Evolutionary conservation across 352 stramenopile species (phyloP).

Genomic region (Phytophthora parvispora): DNA sequence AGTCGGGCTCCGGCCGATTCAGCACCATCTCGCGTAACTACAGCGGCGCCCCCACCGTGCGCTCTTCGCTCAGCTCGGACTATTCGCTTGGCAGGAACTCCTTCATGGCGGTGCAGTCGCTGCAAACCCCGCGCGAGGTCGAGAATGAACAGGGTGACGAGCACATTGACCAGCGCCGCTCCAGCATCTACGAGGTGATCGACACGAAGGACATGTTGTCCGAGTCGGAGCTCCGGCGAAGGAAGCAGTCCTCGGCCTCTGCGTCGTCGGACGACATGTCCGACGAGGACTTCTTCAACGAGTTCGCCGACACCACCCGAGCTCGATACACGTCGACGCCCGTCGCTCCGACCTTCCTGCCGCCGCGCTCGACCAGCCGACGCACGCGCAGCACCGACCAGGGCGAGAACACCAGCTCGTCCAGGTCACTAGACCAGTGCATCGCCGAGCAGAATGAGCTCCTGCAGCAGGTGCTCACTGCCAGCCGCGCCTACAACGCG

Average conservation of each 20-base stretch:
- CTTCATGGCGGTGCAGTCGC: conserved; percentile 37
- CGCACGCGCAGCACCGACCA: conserved; percentile 41
- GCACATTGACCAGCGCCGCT: conserved; percentile 32
- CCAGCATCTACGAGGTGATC: conserved; percentile 51
- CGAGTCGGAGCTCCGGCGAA: conserved; percentile 34
- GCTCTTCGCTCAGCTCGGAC: conserved; percentile 43
- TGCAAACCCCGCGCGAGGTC: conserved; percentile 24
- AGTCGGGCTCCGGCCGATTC: conserved; percentile 45
- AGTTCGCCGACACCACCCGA: conserved; percentile 20
- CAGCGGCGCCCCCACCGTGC: conserved; percentile 36
- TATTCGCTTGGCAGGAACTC: conserved; percentile 36
- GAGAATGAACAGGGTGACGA: conserved; percentile 21
- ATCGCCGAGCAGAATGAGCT: conserved; percentile 55
- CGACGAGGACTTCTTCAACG: conserved; percentile 26
- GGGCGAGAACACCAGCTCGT: conserved; percentile 20
- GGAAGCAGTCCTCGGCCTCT: conserved; percentile 23
- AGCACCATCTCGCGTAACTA: conserved; percentile 43
- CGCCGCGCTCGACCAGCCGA: conserved; percentile 13
- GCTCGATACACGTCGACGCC: conserved; percentile 44
- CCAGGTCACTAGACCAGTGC: conserved; percentile 45
- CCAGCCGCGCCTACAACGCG: conserved; percentile 33
- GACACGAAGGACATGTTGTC: conserved; percentile 51
- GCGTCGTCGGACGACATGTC: conserved; percentile 6
- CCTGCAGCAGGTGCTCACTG: conserved; percentile 44
- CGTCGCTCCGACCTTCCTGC: conserved; percentile 18